Percentiles rank a stretch among this genome's conserved stretches.
phyloP scores from a whole-genome alignment of 2,329 filamentous ascomycete species.

The Diaporthe capsici region DNA sequence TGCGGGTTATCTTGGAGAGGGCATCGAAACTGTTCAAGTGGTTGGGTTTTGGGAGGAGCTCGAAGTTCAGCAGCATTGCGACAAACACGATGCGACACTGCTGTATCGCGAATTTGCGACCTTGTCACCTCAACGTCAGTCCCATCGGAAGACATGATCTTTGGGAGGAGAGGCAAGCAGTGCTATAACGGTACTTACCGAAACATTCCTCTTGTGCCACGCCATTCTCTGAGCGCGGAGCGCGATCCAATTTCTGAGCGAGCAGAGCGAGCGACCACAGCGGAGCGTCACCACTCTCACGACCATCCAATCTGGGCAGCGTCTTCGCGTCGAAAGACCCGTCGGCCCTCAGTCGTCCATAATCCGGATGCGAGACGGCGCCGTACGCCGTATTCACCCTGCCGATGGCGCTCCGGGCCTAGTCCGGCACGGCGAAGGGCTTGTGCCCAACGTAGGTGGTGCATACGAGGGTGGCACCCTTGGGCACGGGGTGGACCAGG shows the following conservation, averaged over 20 bases:
- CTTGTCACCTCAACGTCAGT: conserved; percentile 34
- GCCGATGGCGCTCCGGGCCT: conserved; percentile 28
- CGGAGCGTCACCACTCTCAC: no score
- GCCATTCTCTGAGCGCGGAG: no score
- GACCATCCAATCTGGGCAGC: conserved; percentile 13
- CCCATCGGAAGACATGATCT: background rate
- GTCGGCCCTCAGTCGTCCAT: conserved; percentile 25
- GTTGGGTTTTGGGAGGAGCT: conserved; percentile 44
- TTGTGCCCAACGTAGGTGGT: conserved; percentile 36
- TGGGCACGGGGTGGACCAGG: no score
- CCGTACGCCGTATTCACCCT: background rate
- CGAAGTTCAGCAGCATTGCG: conserved; percentile 44
- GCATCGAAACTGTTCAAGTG: conserved; percentile 34
- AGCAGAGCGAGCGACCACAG: no score
- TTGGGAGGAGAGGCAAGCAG: background rate
- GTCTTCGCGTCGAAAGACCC: conserved; percentile 37
- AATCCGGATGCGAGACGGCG: conserved; percentile 29
- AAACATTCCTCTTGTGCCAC: conserved; percentile 24
- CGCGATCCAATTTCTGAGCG: no score
- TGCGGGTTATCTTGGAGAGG: conserved; percentile 28
- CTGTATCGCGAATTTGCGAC: conserved; percentile 44
- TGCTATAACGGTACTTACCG: background rate
- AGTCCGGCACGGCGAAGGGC: conserved; percentile 35
- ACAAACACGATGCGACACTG: conserved; percentile 46
- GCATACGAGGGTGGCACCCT: background rate